Conservation (phyloP, 2,329 filamentous ascomycete genomes). For the Cadophora sp. region DNA sequence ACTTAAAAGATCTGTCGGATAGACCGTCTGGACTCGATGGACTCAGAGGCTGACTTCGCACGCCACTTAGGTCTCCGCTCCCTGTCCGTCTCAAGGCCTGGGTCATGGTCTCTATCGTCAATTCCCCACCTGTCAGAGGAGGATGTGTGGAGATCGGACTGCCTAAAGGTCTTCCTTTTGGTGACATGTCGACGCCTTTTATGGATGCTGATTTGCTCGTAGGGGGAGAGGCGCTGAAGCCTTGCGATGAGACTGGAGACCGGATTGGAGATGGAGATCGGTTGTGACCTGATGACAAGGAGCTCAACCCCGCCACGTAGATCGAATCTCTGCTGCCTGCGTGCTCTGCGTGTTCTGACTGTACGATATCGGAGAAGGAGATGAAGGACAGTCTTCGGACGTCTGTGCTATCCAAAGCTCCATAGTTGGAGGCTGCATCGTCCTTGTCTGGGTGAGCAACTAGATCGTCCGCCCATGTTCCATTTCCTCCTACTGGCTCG, state of each 20-base stretch:
- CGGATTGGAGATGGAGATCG: conserved; percentile 82
- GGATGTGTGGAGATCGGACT: conserved; percentile 67
- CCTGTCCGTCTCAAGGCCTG: conserved; percentile 86
- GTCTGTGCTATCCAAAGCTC: conserved; percentile 77
- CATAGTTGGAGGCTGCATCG: conserved; percentile 77
- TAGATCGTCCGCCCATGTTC: conserved; percentile 49
- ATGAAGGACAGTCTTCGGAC: conserved; percentile 90
- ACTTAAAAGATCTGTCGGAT: conserved; percentile 40
- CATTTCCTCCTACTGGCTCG: conserved; percentile 44
- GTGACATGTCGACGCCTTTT: conserved; percentile 76
- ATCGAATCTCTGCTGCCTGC: conserved; percentile 71
- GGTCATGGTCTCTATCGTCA: conserved; percentile 93
- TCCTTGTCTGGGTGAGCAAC: conserved; percentile 58
- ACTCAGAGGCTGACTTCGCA: conserved; percentile 63
- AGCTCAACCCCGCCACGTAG: conserved; percentile 71
- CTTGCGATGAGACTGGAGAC: conserved; percentile 78
- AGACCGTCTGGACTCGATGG: conserved; percentile 54
- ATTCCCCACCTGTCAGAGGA: conserved; percentile 66
- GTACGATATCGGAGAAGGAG: conserved; percentile 94
- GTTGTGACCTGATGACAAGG: conserved; percentile 60
- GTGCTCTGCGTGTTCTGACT: conserved; percentile 76
- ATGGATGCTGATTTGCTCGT: conserved; percentile 78
- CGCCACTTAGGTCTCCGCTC: conserved; percentile 74
- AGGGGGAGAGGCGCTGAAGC: conserved; percentile 72
- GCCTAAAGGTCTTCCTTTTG: conserved; percentile 60